Evolutionary conservation across 2,329 filamentous ascomycete species (phyloP), one percentile per base, ranked within the genome.

Genomic region (Talaromyces sp.): DNA sequence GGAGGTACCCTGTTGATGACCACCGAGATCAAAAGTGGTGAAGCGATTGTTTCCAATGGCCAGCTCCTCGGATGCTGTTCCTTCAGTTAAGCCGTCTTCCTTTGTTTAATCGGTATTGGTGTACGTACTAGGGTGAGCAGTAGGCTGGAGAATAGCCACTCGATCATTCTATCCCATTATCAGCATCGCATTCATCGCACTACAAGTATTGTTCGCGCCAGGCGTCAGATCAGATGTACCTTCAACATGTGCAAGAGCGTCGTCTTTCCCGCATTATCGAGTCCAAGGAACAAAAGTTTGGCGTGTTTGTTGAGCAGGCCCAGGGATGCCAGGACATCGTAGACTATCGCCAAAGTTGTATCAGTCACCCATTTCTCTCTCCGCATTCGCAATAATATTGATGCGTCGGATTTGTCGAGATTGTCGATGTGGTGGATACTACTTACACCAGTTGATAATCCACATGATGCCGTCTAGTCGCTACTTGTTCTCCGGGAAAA

Each of bases 211-310:
- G 9, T 13, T 37, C 35, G 35, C 13, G 35, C 35, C 35, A 37
- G 9, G 9, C 3, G 9, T 37, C 35, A 11, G 33, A 35, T 8
- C 6, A 10, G 35, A 39, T 65, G 79, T 80, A 93, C 90, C 90
- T 97, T 97, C 81, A 97, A 81, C 93, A 97, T 96, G 82, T 97
- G 93, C 76, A 97, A 83, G 72, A 97, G 84, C 52, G 93, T 96
- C 62, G 93, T 97, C 86, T 97, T 96, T 81, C 93, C 93, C 60
- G 93, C 93, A 83, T 96, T 96, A 79, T 96, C 93, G 68, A 97
- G 89, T 72, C 93, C 93, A 69, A 97, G 88, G 83, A 97, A 96
- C 66, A 96, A 87, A 66, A 97, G 87, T 87, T 97, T 97, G 75
- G 92, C 93, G 80, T 96, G 92, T 86, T 97, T 97, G 87, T 97